These are phyloP conservation scores for Colletotrichum tabaci DNA, from an alignment of 2,329 filamentous ascomycete genomes.

Conservation along the genomic window DNA sequence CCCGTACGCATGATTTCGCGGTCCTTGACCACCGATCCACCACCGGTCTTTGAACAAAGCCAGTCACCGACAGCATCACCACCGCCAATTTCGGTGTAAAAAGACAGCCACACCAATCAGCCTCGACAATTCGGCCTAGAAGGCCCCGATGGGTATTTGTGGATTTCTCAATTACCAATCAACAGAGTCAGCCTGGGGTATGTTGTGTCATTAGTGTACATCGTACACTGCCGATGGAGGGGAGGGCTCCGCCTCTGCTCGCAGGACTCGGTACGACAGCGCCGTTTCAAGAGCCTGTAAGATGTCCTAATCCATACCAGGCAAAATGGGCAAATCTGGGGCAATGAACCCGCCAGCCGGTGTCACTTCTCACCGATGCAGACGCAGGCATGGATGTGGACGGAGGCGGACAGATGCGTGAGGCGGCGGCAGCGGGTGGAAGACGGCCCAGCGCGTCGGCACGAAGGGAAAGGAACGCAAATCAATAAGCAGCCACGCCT, in stretches of 20 bases:
- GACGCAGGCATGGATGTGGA: too few species aligned
- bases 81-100: conserved; percentile 17
- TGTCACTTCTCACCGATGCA: conserved; percentile 5
- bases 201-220: too few species aligned
- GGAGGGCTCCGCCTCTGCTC: background rate
- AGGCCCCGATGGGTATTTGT: background rate
- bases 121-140: background rate
- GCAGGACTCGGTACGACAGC: conserved; percentile 1
- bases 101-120: background rate
- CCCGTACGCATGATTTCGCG: background rate
- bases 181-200: background rate
- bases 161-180: conserved; percentile 1
- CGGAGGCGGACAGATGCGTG: background rate
- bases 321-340: conserved; percentile 3
- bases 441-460: conserved; percentile 2
- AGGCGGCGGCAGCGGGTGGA: background rate
- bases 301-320: background rate
- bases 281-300: conserved; percentile 13
- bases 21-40: background rate
- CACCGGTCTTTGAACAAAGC: background rate
- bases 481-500: background rate
- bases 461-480: background rate
- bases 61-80: background rate
- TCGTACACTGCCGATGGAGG: background rate
- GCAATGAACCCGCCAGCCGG: conserved; percentile 9